Conservation (phyloP, 768 basidiomycete species). For the Xanthoconium purpureum region DNA sequence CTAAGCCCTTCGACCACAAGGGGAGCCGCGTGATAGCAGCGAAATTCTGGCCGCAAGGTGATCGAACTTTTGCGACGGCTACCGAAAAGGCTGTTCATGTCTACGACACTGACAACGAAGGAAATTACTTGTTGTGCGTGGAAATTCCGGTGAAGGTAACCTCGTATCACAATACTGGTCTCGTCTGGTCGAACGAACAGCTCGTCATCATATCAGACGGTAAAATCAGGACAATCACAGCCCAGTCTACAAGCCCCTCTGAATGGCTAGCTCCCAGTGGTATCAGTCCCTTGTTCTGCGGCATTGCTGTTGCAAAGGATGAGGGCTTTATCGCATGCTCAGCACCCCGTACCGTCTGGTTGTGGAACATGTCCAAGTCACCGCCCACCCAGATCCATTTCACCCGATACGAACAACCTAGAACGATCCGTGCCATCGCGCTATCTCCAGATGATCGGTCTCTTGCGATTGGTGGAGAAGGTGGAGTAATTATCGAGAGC, state of each 20-base stretch:
- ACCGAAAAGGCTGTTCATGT: background rate
- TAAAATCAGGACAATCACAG: background rate
- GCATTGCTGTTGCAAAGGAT: background rate
- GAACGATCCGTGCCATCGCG: too few species aligned
- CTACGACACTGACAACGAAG: background rate
- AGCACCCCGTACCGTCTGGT: too few species aligned
- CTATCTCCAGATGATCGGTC: too few species aligned
- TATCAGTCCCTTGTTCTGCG: too few species aligned
- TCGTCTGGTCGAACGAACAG: background rate
- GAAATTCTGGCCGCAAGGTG: background rate
- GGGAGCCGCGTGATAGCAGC: background rate
- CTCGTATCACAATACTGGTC: background rate
- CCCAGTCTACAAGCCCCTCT: background rate
- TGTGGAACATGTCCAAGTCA: too few species aligned
- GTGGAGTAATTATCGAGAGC: too few species aligned
- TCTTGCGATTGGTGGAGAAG: too few species aligned
- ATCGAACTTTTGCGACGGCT: background rate
- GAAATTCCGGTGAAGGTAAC: background rate
- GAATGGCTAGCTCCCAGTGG: too few species aligned
- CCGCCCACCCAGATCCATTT: too few species aligned
- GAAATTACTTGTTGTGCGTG: background rate
- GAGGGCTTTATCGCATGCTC: background rate
- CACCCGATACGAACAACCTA: too few species aligned
- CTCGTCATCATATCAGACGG: background rate
- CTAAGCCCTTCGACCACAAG: background rate